phyloP scores from a whole-genome alignment of 345 rosid species.

The Salix koriyanagi region DNA sequence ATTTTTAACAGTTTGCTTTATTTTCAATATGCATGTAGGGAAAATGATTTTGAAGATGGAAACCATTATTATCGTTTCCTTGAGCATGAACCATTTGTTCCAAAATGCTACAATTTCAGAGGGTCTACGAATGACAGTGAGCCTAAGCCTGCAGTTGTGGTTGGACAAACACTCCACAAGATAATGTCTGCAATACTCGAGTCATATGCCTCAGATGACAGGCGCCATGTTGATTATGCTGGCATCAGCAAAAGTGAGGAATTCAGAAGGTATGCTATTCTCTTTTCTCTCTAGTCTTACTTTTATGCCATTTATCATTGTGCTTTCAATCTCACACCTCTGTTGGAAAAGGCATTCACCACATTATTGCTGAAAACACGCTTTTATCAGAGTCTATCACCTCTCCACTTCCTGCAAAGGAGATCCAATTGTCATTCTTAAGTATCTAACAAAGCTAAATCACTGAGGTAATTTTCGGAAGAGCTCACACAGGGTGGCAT shows the following conservation, averaged over 20 bases:
- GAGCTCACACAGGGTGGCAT: neutral
- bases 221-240: constrained; percentile 54
- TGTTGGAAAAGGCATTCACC: neutral
- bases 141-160: constrained; percentile 45
- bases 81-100: constrained; percentile 72
- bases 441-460: neutral
- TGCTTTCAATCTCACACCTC: neutral
- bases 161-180: constrained; percentile 51
- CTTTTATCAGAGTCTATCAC: neutral
- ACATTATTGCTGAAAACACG: neutral
- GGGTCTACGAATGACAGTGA: constrained; percentile 55
- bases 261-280: constrained; percentile 57
- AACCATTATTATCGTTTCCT: constrained; percentile 75
- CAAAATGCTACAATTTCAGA: constrained; percentile 60
- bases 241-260: constrained; percentile 69
- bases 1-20: neutral
- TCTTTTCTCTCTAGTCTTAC: neutral
- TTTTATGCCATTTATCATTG: neutral
- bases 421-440: neutral
- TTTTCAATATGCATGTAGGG: constrained; percentile 32
- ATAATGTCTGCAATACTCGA: constrained; percentile 79
- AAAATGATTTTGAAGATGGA: constrained; percentile 79
- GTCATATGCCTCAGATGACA: constrained; percentile 63
- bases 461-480: neutral
- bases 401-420: neutral